Evolutionary conservation across 139 green algal genomes (phyloP).

Genomic region (Auxenochlorella pyrenoidosa): DNA sequence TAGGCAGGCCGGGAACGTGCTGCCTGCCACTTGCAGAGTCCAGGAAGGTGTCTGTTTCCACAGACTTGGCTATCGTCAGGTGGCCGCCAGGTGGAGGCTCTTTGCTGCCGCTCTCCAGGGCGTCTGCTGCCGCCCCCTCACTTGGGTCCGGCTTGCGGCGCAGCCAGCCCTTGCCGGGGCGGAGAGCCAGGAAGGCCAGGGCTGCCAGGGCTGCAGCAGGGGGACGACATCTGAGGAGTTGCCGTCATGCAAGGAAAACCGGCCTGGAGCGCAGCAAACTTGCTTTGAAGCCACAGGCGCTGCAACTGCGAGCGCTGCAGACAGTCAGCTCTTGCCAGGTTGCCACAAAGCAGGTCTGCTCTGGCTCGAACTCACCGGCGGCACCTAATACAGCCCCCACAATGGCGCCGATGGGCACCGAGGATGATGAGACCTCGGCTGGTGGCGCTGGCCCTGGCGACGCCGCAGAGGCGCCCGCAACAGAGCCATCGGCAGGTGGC

Average conservation of each 20-base stretch:
- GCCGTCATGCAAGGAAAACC: no score
- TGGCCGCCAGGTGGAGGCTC: not conserved
- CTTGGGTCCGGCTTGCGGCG: not conserved
- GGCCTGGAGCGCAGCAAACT: not conserved
- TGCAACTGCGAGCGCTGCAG: not conserved
- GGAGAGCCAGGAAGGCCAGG: not conserved
- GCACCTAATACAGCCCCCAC: no score
- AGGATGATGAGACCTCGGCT: no score
- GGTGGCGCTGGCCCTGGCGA: no score
- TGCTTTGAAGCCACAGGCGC: no score
- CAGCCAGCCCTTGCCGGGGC: not conserved
- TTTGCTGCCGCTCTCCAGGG: not conserved
- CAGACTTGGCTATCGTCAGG: not conserved
- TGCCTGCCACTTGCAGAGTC: no score
- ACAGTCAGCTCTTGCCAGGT: no score
- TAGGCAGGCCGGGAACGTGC: not conserved
- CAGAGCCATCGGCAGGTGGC: no score
- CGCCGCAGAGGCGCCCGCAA: no score
- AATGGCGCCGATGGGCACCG: no score
- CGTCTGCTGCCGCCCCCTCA: not conserved
- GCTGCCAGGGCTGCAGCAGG: not conserved
- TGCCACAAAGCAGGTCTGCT: no score
- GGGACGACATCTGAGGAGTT: not conserved
- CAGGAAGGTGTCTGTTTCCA: not conserved
- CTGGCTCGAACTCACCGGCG: no score